A percentile compares a stretch with the other conserved stretches of the same genome.
phyloP scores from a whole-genome alignment of 2,329 filamentous ascomycete genomes.

The Colletotrichum liaoningense region DNA sequence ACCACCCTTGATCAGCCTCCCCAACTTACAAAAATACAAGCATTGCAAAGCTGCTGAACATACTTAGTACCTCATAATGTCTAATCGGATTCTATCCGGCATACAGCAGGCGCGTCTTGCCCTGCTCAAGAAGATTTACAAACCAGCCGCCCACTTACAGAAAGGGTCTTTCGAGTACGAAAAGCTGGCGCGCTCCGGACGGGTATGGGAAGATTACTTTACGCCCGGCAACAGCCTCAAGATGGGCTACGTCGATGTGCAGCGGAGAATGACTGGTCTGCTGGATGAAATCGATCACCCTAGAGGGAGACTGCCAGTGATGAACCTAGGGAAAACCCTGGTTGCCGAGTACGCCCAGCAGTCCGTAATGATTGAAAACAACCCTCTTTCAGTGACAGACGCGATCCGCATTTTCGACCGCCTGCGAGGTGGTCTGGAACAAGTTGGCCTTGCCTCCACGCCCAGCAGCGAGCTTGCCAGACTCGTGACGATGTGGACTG shows the following conservation, averaged over 20 bases:
- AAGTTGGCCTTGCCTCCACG: constrained; percentile 7
- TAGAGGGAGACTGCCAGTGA: constrained; percentile 6
- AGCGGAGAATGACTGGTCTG: neutral
- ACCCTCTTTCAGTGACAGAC: constrained; percentile 32
- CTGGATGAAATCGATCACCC: constrained; percentile 30
- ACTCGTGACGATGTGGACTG: neutral
- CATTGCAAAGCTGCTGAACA: neutral
- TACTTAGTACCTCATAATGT: neutral
- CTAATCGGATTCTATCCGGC: neutral
- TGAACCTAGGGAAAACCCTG: constrained; percentile 24
- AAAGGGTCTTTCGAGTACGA: constrained; percentile 35
- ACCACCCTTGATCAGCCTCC: neutral
- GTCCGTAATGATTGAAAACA: constrained; percentile 39
- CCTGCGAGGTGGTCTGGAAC: constrained; percentile 6
- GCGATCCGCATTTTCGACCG: constrained; percentile 28
- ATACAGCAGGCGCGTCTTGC: constrained; percentile 14
- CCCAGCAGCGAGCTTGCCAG: constrained; percentile 13
- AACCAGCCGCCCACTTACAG: constrained; percentile 11
- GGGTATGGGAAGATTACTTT: constrained; percentile 40
- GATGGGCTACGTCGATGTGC: constrained; percentile 10
- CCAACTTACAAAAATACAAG: neutral
- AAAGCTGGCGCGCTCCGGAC: constrained; percentile 36
- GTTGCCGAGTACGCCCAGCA: constrained; percentile 38
- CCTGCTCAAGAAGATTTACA: constrained; percentile 28
- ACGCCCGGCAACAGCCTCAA: constrained; percentile 30